Base-by-base conservation (phyloP, 352 stramenopile genomes). In the Pythium monospermum region DNA sequence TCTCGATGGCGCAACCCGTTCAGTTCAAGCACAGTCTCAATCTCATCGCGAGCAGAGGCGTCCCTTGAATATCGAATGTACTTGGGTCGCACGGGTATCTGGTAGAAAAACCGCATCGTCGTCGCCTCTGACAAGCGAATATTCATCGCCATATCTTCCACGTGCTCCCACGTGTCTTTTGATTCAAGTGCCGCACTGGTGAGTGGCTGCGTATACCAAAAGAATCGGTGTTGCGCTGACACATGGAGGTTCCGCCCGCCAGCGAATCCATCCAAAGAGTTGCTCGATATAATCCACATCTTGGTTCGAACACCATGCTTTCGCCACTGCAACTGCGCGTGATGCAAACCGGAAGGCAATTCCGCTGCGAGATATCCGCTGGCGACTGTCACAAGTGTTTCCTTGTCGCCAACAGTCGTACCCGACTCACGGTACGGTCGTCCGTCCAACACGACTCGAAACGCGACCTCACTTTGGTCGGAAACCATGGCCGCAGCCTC, bases 141-240 rank as follows among this genome's bases (percentile, higher is more conserved):
- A 10, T 60, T 61, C 0, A 91, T 22, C 3, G 44, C 21, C 76
- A 89, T 91, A 10, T 76, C 77, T 0, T 63, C 42, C 11, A 89
- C 67, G 5, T 44, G 35, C 44, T 86, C 73, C 81, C 81, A 91
- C 22, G 55, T 59, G 43, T 74, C 68, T 6, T 74, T 61, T 16
- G 67, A 76, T 26, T 74, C 38, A 18, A 90, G 49, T 6, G 53
- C 66, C 0, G 69, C 58, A 0, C 57, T 41, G 3, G 40, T 64
- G 10, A 87, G 68, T 2, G 81, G 81, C 47, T 91, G 81, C 1
- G 57, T 66, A 64, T 76, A 60, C 81, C 81, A 87, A 12, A 91
- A 57, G 49, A 75, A 85, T 36, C 73, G 68, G 39, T 89, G 76
- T 44, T 87, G 74, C 1, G 74, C 78, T 3, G 77, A 89, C 18